These are phyloP conservation scores for Triticum dicoccoides DNA, from an alignment of 176 grass and related monocot species.

Conservation along the genomic window DNA sequence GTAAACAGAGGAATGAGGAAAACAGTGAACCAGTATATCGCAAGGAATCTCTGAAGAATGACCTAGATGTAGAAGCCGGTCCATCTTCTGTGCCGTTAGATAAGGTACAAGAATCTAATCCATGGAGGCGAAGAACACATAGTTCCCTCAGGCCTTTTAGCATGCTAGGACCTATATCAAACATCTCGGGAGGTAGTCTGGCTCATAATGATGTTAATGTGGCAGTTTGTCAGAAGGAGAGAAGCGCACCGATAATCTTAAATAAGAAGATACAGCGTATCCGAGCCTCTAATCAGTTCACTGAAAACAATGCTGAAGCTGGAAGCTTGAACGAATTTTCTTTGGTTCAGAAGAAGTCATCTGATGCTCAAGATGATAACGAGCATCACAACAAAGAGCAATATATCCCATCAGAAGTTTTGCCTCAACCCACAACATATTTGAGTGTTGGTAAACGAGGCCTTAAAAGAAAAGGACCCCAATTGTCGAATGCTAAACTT, in stretches of 20 bases:
- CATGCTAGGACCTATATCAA: constrained; percentile 32
- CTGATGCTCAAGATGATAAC: constrained; percentile 4
- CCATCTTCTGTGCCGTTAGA: constrained; percentile 25
- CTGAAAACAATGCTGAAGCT: constrained; percentile 35
- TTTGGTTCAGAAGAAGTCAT: constrained; percentile 18
- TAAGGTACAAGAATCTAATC: constrained; percentile 21
- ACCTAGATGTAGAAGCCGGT: constrained; percentile 23
- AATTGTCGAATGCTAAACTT: constrained; percentile 54
- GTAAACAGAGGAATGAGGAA: constrained; percentile 19
- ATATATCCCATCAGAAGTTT: constrained; percentile 11
- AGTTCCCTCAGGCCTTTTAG: constrained; percentile 57
- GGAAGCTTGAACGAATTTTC: constrained; percentile 36
- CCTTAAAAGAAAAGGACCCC: constrained; percentile 59
- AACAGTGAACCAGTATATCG: constrained; percentile 17
- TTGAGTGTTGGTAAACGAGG: constrained; percentile 26
- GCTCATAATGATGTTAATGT: constrained; percentile 31
- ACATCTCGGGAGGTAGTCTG: constrained; percentile 15
- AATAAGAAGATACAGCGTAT: constrained; percentile 53
- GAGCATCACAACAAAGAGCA: constrained; percentile 28
- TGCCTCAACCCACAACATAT: constrained; percentile 11
- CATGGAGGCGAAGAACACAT: constrained; percentile 22
- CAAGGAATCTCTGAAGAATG: constrained; percentile 24
- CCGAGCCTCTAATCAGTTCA: constrained; percentile 36
- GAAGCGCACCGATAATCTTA: constrained; percentile 24
- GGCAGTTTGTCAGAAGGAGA: constrained; percentile 29